A percentile compares a stretch with the other conserved stretches of the same genome.
These are phyloP conservation scores for Elsinoe fawcettii DNA, from an alignment of 2,329 filamentous ascomycete species.

Conservation along the genomic window DNA sequence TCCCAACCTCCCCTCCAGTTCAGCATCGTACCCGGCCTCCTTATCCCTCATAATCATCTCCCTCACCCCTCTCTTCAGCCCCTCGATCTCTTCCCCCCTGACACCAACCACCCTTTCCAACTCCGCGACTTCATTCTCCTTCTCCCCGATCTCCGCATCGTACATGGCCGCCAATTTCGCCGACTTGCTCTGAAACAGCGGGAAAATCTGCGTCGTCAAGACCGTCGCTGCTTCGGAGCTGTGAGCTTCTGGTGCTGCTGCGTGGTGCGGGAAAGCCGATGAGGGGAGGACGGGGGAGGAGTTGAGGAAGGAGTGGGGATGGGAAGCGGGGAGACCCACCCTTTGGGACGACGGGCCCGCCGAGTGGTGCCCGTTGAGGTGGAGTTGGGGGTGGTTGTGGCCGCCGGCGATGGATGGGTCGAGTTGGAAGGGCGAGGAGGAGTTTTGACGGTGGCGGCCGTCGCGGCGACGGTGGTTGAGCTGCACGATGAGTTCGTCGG, in stretches of 20 bases:
- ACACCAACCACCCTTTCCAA: conserved; percentile 45
- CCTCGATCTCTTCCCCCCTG: conserved; percentile 59
- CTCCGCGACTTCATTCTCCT: conserved; percentile 48
- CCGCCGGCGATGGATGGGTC: conserved; percentile 20
- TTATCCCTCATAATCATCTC: conserved; percentile 47
- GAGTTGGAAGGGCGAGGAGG: conserved; percentile 55
- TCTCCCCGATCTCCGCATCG: conserved; percentile 68
- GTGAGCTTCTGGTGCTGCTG: conserved; percentile 3
- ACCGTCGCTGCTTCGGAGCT: conserved; percentile 44
- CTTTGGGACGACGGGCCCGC: not conserved
- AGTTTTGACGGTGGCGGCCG: conserved; percentile 54
- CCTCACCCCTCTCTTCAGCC: conserved; percentile 45
- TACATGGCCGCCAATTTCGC: conserved; percentile 45
- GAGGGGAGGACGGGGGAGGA: conserved; percentile 13
- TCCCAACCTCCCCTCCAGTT: conserved; percentile 26
- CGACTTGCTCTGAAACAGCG: conserved; percentile 43
- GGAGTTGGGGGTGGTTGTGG: conserved; percentile 6
- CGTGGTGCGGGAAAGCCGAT: not conserved
- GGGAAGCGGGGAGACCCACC: conserved; percentile 12
- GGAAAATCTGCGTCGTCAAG: conserved; percentile 56
- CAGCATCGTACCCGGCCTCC: conserved; percentile 31
- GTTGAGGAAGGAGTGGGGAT: conserved; percentile 6
- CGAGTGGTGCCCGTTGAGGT: not conserved
- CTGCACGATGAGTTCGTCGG: conserved; percentile 71
- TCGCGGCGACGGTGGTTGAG: conserved; percentile 57